phyloP scores from a whole-genome alignment of 2,329 filamentous ascomycete genomes.

The Penicillium sp. region DNA sequence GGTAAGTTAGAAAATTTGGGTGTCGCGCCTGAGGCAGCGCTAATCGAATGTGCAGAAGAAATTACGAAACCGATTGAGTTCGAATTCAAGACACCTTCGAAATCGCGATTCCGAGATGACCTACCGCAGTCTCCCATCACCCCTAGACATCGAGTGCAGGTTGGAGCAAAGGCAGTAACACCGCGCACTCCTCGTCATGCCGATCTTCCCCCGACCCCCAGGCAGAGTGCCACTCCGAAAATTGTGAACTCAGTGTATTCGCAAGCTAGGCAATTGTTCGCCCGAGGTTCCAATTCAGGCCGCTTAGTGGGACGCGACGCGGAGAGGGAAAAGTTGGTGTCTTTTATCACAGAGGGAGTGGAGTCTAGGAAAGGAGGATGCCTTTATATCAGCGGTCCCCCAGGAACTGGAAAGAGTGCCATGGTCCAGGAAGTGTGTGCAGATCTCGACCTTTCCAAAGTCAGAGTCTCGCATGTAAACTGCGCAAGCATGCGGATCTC shows the following conservation, averaged over 20 bases:
- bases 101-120: slow-evolving; percentile 69
- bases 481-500: slow-evolving; percentile 95
- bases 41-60: slow-evolving; percentile 40
- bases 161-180: slow-evolving; percentile 70
- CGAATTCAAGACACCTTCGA: slow-evolving; percentile 50
- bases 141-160: slow-evolving; percentile 78
- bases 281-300: slow-evolving; percentile 71
- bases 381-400: slow-evolving; percentile 91
- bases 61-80: slow-evolving; percentile 38
- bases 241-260: slow-evolving; percentile 77
- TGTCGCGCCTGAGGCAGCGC: neutral
- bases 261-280: slow-evolving; percentile 80
- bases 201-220: slow-evolving; percentile 33
- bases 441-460: slow-evolving; percentile 51
- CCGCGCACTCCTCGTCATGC: slow-evolving; percentile 63
- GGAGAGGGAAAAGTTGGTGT: slow-evolving; percentile 63
- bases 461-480: slow-evolving; percentile 80
- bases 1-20: slow-evolving; percentile 24
- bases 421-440: slow-evolving; percentile 78
- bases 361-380: slow-evolving; percentile 68
- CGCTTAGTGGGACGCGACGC: slow-evolving; percentile 74
- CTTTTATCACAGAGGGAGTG: slow-evolving; percentile 66
- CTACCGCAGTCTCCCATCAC: slow-evolving; percentile 70
- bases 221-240: slow-evolving; percentile 66
- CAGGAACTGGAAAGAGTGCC: slow-evolving; percentile 94